Percentiles rank a stretch among this genome's conserved stretches.
Evolutionary conservation across 768 basidiomycete genomes (phyloP).

Genomic region (Pleurotus salmoneostramineus): DNA sequence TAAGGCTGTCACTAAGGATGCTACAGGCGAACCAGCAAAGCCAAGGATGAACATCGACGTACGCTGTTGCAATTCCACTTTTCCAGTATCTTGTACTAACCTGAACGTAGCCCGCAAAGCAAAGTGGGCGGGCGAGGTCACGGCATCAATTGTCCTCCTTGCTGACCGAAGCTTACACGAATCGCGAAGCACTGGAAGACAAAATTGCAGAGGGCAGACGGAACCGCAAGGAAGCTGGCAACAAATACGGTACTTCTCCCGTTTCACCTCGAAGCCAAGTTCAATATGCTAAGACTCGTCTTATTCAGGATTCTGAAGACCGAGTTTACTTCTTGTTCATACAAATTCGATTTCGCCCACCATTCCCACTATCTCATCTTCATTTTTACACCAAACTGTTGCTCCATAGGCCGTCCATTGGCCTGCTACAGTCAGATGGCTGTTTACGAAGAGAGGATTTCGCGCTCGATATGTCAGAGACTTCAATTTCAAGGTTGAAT

Average conservation of each 20-base stretch:
- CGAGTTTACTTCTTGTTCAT: neutral
- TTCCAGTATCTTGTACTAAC: neutral
- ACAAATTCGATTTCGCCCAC: conserved; percentile 11
- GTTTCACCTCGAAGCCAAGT: neutral
- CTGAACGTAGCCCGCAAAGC: conserved; percentile 57
- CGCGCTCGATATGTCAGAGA: conserved; percentile 59
- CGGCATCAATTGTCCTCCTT: conserved; percentile 80
- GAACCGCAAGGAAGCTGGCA: conserved; percentile 87
- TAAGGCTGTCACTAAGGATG: conserved; percentile 70
- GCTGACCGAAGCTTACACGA: conserved; percentile 78
- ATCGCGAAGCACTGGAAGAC: conserved; percentile 80
- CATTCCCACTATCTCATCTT: conserved; percentile 21
- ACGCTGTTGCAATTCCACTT: conserved; percentile 19
- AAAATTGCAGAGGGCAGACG: conserved; percentile 77
- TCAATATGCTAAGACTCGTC: neutral
- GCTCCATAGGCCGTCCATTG: conserved; percentile 25
- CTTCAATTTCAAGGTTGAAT: conserved; percentile 41
- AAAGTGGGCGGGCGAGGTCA: conserved; percentile 63
- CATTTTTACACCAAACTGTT: conserved; percentile 36
- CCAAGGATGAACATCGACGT: conserved; percentile 86
- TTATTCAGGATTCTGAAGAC: no score
- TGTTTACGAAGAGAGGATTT: conserved; percentile 45
- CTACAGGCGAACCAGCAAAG: conserved; percentile 46
- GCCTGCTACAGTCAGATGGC: conserved; percentile 31
- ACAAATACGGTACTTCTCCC: conserved; percentile 75